Evolutionary conservation across 768 basidiomycete genomes (phyloP).

Genomic region (Neoboletus subvelutipes): DNA sequence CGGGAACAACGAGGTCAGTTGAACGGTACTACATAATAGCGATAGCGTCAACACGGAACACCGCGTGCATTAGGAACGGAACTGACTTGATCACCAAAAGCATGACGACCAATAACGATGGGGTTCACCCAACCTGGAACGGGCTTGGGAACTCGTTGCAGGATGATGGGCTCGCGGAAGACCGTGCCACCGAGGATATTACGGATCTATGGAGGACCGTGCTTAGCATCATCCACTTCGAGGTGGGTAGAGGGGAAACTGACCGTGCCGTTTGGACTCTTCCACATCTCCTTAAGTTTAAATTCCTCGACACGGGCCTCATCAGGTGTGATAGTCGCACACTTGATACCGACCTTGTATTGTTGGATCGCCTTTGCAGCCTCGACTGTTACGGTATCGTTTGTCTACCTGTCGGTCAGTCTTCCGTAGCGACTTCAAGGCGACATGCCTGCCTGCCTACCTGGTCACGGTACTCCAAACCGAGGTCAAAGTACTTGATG

Average conservation of each 20-base stretch:
- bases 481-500: slow-evolving; percentile 99
- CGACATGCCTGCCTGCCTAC: slow-evolving; percentile 37
- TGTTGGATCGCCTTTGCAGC: slow-evolving; percentile 93
- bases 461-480: slow-evolving; percentile 88
- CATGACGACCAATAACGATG: slow-evolving; percentile 95
- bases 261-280: slow-evolving; percentile 92
- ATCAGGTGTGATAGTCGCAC: slow-evolving; percentile 98
- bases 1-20: slow-evolving; percentile 90
- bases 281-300: slow-evolving; percentile 99
- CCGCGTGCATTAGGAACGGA: slow-evolving; percentile 8
- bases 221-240: background rate
- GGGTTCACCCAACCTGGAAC: slow-evolving; percentile 97
- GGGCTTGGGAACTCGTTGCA: slow-evolving; percentile 85
- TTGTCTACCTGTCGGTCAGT: slow-evolving; percentile 55
- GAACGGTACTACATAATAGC: slow-evolving; percentile 70
- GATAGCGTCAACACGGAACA: slow-evolving; percentile 3
- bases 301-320: slow-evolving; percentile 96
- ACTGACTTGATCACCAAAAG: slow-evolving; percentile 89
- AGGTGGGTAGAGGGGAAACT: slow-evolving; percentile 27
- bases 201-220: slow-evolving; percentile 61
- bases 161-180: slow-evolving; percentile 97
- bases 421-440: background rate
- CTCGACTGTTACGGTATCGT: slow-evolving; percentile 90
- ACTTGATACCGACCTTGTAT: slow-evolving; percentile 97
- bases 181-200: slow-evolving; percentile 98